Evolutionary conservation across 2,329 filamentous ascomycete species (phyloP), one percentile per base, ranked within the genome.

Genomic region (Apiospora aurea): DNA sequence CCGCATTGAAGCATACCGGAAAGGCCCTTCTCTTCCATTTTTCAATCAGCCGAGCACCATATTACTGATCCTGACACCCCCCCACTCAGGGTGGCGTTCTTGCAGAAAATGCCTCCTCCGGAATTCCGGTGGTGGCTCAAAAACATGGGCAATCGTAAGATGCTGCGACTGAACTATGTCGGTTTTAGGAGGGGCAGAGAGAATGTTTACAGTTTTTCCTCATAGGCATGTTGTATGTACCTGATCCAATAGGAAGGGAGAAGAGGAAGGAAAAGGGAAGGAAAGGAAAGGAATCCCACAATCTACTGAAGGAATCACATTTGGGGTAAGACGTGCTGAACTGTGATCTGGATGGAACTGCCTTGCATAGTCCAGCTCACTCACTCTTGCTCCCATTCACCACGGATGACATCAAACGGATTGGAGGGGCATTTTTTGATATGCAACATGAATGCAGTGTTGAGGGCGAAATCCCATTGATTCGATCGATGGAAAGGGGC

Each of bases 31-130:
- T 34, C 29, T 64, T 21, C 21, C 16, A n/a, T 64, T 41, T 38
- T 64, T 41, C 57, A n/a, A 64, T 41, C 29, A 41, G 34, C 57
- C 34, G 57, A 64, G 57, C 57, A 41, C 34, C 57, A 64, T 64
- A 64, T 64, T 41, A 64, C 57, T 64, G 41, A 64, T 64, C 29
- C 18, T 64, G 41, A 41, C 57, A 34, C 57, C 57, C 57, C 57
- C 57, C 57, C 57, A 64, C 57, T 41, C 57, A 41, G 57, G 16
- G 57, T 64, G 57, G 57, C 57, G 57, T 64, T 64, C 57, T 61
- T 61, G 53, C 53, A 61, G 53, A 61, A 61, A 61, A 38, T 61
- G 53, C 53, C 53, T 61, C 53, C 53, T 61, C 53, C 53, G 53
- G 53, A 21, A 61, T 61, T 34, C 53, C 53, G 53, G 53, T 61